Base-by-base conservation (phyloP, 2,329 filamentous ascomycete species). In the Aspergillus ustus region DNA sequence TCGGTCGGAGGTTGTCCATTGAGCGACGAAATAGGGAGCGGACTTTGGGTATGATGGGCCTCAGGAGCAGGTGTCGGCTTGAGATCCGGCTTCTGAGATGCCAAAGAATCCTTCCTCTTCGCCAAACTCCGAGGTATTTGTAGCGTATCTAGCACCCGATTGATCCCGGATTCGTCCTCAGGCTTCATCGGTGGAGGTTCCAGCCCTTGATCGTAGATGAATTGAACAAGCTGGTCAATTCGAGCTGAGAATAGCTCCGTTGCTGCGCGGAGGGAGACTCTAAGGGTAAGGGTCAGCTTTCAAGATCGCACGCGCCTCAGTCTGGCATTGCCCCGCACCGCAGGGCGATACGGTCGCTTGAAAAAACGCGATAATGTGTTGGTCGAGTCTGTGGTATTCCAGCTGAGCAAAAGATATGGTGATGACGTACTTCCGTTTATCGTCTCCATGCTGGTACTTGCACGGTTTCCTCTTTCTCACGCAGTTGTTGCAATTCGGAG, bases 161-260 rank as follows among this genome's bases (percentile, higher is more conserved):
- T 77, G 66, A 78, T 76, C 1, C 70, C 75, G 22, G 65, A 65
- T 55, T 77, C 75, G 59, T 77, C 76, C 29, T 77, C 75, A 6
- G 70, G 68, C 6, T 74, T 69, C 78, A 80, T 80, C 0, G 66
- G 63, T 0, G 78, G 78, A 2, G 75, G 73, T 31, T 77, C 69
- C 3, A 80, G 67, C 3, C 77, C 77, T 64, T 78, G 70, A 19
- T 79, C 75, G 49, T 73, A 63, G n/a, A 81, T 80, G 31, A 80
- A 81, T 25, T 77, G 73, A 60, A 67, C 72, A 19, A 78, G 66
- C 59, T 78, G 75, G 58, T 78, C 76, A 51, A 78, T 75, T 49
- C 76, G 65, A 2, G 73, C 69, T 2, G 75, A 77, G 57, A 78
- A 78, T 0, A 78, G 63, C 60, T 65, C 63, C 40, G 63, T 65